Evolutionary conservation across 257 asterid genomes (phyloP), one percentile per base, ranked within the genome.

Genomic region (Solanum chilense): DNA sequence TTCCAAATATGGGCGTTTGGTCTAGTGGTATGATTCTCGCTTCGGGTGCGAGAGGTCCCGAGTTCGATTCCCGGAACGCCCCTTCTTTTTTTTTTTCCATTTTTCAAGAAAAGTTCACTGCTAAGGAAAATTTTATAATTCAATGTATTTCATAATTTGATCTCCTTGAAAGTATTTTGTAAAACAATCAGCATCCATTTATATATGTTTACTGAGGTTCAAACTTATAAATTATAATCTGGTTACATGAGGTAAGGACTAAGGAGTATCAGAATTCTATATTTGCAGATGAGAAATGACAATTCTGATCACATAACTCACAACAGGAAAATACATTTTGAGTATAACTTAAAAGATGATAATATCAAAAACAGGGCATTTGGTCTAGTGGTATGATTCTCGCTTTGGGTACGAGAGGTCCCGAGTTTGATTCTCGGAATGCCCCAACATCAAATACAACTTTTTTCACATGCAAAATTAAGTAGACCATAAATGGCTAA

Each of bases 321-420:
- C 62, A 52, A 16, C 62, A 52, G 62, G 62, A 18, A 52, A 52
- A 52, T 7, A 2, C 60, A 49, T 52, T 52, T 16, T 18, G n/a
- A 52, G 10, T 47, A 47, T 6, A 52, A 52, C 62, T 6, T 31
- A 11, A 11, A 11, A 25, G 73, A 12, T 5, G 5, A 21, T 2
- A 1, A 7, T 9, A 11, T 3, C 3, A 15, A 13, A 4, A 3
- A 3, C 3, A 15, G 98, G 94, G 95, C 95, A 93, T 91, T 94
- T 92, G 99, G 98, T 92, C 95, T 93, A 92, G 96, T 91, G 97
- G 95, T 91, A 94, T 93, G 96, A 95, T 94, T 93, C 98, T 92
- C 91, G 93, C 95, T 95, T 90, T 69, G 94, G 97, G 97, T 91
- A 94, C 94, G 94, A 90, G 94, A 92, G 96, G 97, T 92, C 96